Conservation (phyloP, 306 rosid species). For the Geum urbanum region DNA sequence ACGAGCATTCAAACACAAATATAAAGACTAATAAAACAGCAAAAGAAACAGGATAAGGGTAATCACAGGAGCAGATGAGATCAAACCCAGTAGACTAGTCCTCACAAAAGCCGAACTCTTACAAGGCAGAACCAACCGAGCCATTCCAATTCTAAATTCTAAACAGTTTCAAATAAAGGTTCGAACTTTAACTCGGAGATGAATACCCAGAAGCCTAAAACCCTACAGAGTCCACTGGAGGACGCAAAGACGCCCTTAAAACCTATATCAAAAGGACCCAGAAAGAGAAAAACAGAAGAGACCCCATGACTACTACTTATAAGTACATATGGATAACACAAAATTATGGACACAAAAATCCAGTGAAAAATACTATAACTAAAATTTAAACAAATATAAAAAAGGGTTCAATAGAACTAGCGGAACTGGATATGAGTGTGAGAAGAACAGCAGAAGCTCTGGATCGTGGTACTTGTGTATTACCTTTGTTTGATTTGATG, state of each 20-base stretch:
- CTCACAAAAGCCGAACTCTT: conserved; percentile 42
- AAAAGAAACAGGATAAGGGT: conserved; percentile 15
- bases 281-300: conserved; percentile 4
- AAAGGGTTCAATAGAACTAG: background rate
- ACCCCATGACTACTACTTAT: conserved; percentile 22
- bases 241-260: conserved; percentile 14
- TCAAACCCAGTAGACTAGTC: conserved; percentile 48
- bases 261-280: conserved; percentile 37
- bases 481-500: conserved; percentile 23
- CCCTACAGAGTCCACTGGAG: conserved; percentile 16
- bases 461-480: background rate
- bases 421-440: background rate
- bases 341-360: conserved; percentile 44
- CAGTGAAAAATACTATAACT: conserved; percentile 19
- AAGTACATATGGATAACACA: conserved; percentile 40
- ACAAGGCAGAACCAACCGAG: conserved; percentile 51
- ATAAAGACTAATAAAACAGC: background rate
- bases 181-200: background rate
- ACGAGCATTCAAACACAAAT: background rate
- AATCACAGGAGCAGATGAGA: conserved; percentile 55
- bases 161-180: conserved; percentile 10
- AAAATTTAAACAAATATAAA: background rate
- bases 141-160: conserved; percentile 38
- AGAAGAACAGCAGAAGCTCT: background rate
- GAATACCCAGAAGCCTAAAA: conserved; percentile 29